Conservation (phyloP, 2,329 filamentous ascomycete genomes). For the Lojkania enalia region DNA sequence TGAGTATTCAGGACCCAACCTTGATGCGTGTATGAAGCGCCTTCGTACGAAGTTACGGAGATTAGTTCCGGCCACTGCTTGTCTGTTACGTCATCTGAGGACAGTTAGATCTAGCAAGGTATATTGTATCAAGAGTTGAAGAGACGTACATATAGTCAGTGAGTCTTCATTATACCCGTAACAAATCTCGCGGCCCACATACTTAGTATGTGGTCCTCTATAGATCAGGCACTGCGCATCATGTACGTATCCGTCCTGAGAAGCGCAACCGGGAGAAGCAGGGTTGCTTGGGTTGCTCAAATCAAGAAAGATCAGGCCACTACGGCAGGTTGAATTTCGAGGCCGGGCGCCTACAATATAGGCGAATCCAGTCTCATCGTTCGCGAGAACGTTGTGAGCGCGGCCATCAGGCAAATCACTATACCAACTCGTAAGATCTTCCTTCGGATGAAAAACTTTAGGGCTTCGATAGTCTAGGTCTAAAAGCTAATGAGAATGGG, state of each 20-base stretch:
- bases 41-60: slow-evolving; percentile 58
- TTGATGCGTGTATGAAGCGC: slow-evolving; percentile 61
- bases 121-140: slow-evolving; percentile 25
- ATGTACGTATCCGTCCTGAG: slow-evolving; percentile 62
- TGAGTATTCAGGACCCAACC: slow-evolving; percentile 56
- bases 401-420: slow-evolving; percentile 33
- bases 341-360: slow-evolving; percentile 40
- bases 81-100: slow-evolving; percentile 53
- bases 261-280: slow-evolving; percentile 56
- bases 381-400: slow-evolving; percentile 46
- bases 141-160: slow-evolving; percentile 52
- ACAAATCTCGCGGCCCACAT: slow-evolving; percentile 57
- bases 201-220: slow-evolving; percentile 55
- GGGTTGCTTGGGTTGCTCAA: slow-evolving; percentile 58
- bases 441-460: slow-evolving; percentile 34
- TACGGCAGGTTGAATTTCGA: slow-evolving; percentile 48
- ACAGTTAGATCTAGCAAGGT: slow-evolving; percentile 35
- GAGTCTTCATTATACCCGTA: slow-evolving; percentile 60
- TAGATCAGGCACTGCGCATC: slow-evolving; percentile 63
- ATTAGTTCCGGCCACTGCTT: slow-evolving; percentile 61
- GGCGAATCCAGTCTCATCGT: slow-evolving; percentile 40
- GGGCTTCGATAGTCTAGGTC: slow-evolving; percentile 36
- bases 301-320: slow-evolving; percentile 62
- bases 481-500: slow-evolving; percentile 46
- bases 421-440: slow-evolving; percentile 32